Evolutionary conservation across 139 green algal species (phyloP).

Genomic region (Helicosporidium sp.): DNA sequence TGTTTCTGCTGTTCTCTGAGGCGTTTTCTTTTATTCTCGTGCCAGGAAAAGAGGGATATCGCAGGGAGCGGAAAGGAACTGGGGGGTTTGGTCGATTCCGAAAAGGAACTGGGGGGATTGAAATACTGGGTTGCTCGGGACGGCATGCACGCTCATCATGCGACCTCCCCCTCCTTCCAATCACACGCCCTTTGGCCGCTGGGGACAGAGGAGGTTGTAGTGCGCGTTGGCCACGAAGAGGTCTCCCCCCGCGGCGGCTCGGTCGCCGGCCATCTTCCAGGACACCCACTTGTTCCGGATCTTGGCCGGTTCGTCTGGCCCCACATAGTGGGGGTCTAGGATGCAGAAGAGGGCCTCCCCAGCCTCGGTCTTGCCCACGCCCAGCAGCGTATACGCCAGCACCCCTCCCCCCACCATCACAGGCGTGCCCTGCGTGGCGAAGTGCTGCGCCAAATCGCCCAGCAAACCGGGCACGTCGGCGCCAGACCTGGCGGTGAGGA

Average conservation of each 20-base stretch:
- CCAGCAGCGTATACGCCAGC: constrained; percentile 87
- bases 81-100: too few species aligned
- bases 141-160: too few species aligned
- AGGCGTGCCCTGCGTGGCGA: constrained; percentile 53
- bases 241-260: constrained; percentile 53
- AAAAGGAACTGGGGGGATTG: too few species aligned
- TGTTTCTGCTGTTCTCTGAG: too few species aligned
- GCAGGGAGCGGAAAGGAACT: too few species aligned
- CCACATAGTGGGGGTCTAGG: constrained; percentile 88
- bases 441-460: constrained; percentile 64
- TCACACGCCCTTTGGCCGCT: constrained; percentile 42
- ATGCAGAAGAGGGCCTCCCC: constrained; percentile 82
- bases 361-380: constrained; percentile 63
- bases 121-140: too few species aligned
- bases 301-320: constrained; percentile 38
- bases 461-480: constrained; percentile 56
- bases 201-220: constrained; percentile 91
- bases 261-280: constrained; percentile 65
- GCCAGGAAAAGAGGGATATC: too few species aligned
- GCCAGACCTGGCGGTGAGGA: constrained; percentile 44
- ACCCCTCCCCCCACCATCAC: constrained; percentile 89
- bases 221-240: constrained; percentile 73
- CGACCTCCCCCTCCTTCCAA: too few species aligned
- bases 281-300: constrained; percentile 72
- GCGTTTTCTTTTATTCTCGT: too few species aligned